phyloP scores from a whole-genome alignment of 1,284 basidiomycete species.

The Volvariella volvacea region DNA sequence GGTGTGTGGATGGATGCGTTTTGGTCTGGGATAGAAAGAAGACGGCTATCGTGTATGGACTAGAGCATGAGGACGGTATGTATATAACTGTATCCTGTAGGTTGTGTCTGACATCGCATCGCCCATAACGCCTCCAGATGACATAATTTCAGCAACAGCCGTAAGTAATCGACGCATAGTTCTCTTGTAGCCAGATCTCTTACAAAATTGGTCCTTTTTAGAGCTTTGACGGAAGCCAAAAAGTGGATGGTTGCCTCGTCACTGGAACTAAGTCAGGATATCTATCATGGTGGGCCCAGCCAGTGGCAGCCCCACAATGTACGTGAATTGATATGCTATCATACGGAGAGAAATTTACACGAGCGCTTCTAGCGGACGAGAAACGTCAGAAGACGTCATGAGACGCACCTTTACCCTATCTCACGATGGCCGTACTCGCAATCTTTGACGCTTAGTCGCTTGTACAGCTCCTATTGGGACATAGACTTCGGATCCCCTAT shows the following conservation, averaged over 20 bases:
- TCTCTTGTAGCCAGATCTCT: not conserved
- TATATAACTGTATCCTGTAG: slow-evolving; percentile 6
- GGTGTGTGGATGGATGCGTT: slow-evolving; percentile 41
- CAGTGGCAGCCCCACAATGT: slow-evolving; percentile 24
- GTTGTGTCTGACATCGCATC: slow-evolving; percentile 5
- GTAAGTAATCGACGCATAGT: slow-evolving; percentile 27
- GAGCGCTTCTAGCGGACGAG: slow-evolving; percentile 29
- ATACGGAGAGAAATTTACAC: slow-evolving; percentile 13
- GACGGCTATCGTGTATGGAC: slow-evolving; percentile 42
- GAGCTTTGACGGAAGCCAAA: slow-evolving; percentile 38
- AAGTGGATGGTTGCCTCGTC: slow-evolving; percentile 35
- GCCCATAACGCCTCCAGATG: slow-evolving; percentile 32
- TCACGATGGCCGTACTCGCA: no score
- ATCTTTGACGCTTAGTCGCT: no score
- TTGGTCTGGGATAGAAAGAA: slow-evolving; percentile 55
- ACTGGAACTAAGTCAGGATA: slow-evolving; percentile 50
- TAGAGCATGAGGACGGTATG: slow-evolving; percentile 53
- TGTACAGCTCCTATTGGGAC: no score
- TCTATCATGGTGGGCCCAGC: slow-evolving; percentile 52
- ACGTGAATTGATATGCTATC: slow-evolving; percentile 6
- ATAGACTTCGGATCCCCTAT: no score
- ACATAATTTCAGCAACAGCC: slow-evolving; percentile 45
- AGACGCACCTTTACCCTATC: no score
- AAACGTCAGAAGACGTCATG: slow-evolving; percentile 25
- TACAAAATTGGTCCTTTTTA: slow-evolving; percentile 14